Evolutionary conservation across 202 grass and related monocot genomes (phyloP).

Genomic region (Schoenoplectus tabernaemontani): DNA sequence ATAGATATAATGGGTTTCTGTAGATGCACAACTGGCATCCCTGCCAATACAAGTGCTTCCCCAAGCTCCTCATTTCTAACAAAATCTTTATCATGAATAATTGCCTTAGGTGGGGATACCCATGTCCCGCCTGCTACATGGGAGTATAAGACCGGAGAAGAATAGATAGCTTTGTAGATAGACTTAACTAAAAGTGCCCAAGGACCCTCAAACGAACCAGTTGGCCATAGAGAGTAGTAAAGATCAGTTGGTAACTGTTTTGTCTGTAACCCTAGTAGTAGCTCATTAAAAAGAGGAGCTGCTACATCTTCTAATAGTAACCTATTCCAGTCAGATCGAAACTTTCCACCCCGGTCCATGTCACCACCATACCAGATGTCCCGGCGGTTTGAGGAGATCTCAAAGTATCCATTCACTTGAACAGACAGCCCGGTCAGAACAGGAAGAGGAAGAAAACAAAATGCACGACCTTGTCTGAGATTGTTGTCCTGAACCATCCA

Average conservation of each 20-base stretch:
- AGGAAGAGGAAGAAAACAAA: conserved; percentile 97
- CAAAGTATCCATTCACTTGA: conserved; percentile 98
- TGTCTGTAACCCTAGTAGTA: conserved; percentile 48
- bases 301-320: conserved; percentile 76
- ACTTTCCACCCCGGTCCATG: conserved; percentile 96
- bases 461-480: conserved; percentile 74
- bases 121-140: conserved; percentile 54
- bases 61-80: conserved; percentile 55
- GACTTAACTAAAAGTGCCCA: conserved; percentile 78
- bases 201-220: conserved; percentile 75
- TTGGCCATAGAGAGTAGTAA: conserved; percentile 95
- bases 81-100: conserved; percentile 70
- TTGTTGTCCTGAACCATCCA: conserved; percentile 60
- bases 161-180: conserved; percentile 65
- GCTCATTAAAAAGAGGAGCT: conserved; percentile 70
- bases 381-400: conserved; percentile 92
- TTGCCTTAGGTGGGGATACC: conserved; percentile 65
- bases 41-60: conserved; percentile 59
- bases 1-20: conserved; percentile 44
- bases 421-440: conserved; percentile 80
- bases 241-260: conserved; percentile 34
- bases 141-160: conserved; percentile 65
- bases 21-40: conserved; percentile 59
- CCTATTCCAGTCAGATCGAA: conserved; percentile 95
- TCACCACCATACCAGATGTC: conserved; percentile 96